A percentile compares a stretch with the other conserved stretches of the same genome.
Conservation (phyloP, 2,329 filamentous ascomycete genomes). For the Penicillium sp. region DNA sequence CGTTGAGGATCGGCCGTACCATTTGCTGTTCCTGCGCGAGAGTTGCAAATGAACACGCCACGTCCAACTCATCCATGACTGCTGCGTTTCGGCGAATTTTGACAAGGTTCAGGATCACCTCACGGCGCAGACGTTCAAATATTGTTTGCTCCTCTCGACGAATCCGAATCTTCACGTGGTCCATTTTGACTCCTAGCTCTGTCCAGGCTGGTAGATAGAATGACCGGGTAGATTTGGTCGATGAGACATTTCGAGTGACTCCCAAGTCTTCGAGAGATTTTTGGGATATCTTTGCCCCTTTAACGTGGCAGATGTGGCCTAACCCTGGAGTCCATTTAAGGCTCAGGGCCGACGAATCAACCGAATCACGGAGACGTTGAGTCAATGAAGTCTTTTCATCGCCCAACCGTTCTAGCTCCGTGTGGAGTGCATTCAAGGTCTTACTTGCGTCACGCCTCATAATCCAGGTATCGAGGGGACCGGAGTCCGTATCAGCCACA, state of each 20-base stretch:
- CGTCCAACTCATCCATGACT: slow-evolving; percentile 92
- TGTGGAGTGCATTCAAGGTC: slow-evolving; percentile 66
- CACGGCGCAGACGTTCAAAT: slow-evolving; percentile 69
- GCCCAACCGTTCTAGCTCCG: slow-evolving; percentile 60
- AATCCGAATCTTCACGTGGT: slow-evolving; percentile 74
- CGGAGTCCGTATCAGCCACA: slow-evolving; percentile 37
- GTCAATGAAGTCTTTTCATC: slow-evolving; percentile 62
- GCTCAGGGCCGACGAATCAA: slow-evolving; percentile 65
- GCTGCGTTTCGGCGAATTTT: slow-evolving; percentile 83
- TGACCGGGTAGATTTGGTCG: slow-evolving; percentile 79
- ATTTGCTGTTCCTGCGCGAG: slow-evolving; percentile 74
- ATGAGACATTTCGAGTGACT: slow-evolving; percentile 63
- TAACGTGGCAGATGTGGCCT: slow-evolving; percentile 88
- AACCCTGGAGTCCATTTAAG: slow-evolving; percentile 84
- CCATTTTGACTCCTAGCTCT: slow-evolving; percentile 72
- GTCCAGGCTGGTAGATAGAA: slow-evolving; percentile 87
- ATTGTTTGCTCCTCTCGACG: slow-evolving; percentile 80
- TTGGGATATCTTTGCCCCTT: slow-evolving; percentile 67
- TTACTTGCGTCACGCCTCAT: slow-evolving; percentile 67
- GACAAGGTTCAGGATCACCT: slow-evolving; percentile 78
- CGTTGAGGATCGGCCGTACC: slow-evolving; percentile 70
- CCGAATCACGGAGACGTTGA: slow-evolving; percentile 59
- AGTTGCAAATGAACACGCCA: slow-evolving; percentile 79
- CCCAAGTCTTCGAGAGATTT: slow-evolving; percentile 43
- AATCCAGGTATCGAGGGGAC: slow-evolving; percentile 58